Base-by-base conservation (phyloP, 169 alveolate species). In the Babesia ovis region DNA sequence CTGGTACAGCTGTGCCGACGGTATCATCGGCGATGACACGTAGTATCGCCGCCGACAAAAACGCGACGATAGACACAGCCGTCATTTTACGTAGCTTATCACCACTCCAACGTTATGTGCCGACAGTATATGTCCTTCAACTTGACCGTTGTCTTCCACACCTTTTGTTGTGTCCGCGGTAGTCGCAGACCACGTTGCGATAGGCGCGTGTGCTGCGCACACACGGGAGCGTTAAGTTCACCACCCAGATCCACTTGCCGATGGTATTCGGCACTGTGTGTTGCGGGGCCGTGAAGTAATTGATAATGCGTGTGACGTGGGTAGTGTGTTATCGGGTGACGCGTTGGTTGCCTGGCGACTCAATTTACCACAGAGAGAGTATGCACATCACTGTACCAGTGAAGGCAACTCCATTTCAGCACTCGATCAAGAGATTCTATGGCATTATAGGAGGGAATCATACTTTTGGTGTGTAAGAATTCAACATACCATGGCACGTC, bases 1-100 rank as follows among this genome's bases (percentile, higher is more conserved):
- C 74, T 4, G 61, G 74, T 18, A 64, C 74, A 3, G 74, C 61
- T 39, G 59, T 56, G 3, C 74, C 74, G 4, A 64, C 74, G 34
- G 11, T 42, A 23, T 61, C 72, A 39, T 64, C 74, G 51, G 54
- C 45, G 54, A 35, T 54, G 62, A 41, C 61, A 18, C 22, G 51
- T 18, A 48, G 53, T 12, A 50, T 20, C 55, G 22, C 34, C 48
- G 50, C 61, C 20, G 51, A 25, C 39, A 50, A 14, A 1, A 64
- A 35, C 61, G 53, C 45, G 9, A 64, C 2, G 32, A 45, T 23
- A 6, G 51, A 3, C 62, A 39, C 43, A 4, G 57, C 29, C 56
- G 55, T 35, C 70, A 60, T 60, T 60, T 42, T n/a, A 34, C 51
- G 50, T 1, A 39, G 14, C 50, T 32, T 57, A 34, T 34, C 18